phyloP scores from a whole-genome alignment of 768 basidiomycete species.

The Cyclocybe cylindracea region DNA sequence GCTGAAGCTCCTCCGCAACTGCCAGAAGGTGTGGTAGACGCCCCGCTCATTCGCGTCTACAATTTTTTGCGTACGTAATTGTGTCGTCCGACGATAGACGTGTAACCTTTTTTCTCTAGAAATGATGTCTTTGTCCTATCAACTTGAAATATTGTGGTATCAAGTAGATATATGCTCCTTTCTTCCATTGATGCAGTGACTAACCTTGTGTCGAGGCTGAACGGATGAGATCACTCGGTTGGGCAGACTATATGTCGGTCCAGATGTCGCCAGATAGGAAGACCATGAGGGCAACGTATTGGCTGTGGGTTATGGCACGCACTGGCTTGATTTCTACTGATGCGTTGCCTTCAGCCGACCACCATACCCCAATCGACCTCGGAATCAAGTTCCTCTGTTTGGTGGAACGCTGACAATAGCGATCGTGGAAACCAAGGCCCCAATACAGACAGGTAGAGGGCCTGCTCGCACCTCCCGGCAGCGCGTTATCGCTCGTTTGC shows the following conservation, averaged over 20 bases:
- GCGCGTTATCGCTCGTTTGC: conserved; percentile 60
- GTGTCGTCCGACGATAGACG: neutral
- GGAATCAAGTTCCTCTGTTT: conserved; percentile 51
- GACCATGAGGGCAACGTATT: conserved; percentile 76
- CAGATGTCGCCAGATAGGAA: conserved; percentile 71
- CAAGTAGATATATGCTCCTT: conserved; percentile 43
- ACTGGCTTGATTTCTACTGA: no score
- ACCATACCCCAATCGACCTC: conserved; percentile 29
- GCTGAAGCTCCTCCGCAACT: conserved; percentile 51
- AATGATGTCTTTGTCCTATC: conserved; percentile 90
- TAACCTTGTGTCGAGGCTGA: conserved; percentile 48
- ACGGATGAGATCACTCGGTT: conserved; percentile 82
- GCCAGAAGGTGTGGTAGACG: conserved; percentile 66
- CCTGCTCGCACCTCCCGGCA: conserved; percentile 56
- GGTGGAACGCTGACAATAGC: conserved; percentile 79
- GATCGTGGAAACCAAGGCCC: conserved; percentile 54
- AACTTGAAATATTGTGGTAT: conserved; percentile 86
- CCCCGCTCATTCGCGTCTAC: conserved; percentile 82
- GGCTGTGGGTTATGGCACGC: conserved; percentile 60
- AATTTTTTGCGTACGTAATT: conserved; percentile 81
- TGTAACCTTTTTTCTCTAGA: conserved; percentile 43
- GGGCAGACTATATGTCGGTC: conserved; percentile 75
- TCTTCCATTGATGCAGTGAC: neutral
- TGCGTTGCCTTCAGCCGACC: neutral
- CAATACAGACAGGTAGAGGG: conserved; percentile 37